Percentiles rank a stretch among this genome's conserved stretches.
phyloP scores from a whole-genome alignment of 345 rosid species.

The Rhodamnia argentea region DNA sequence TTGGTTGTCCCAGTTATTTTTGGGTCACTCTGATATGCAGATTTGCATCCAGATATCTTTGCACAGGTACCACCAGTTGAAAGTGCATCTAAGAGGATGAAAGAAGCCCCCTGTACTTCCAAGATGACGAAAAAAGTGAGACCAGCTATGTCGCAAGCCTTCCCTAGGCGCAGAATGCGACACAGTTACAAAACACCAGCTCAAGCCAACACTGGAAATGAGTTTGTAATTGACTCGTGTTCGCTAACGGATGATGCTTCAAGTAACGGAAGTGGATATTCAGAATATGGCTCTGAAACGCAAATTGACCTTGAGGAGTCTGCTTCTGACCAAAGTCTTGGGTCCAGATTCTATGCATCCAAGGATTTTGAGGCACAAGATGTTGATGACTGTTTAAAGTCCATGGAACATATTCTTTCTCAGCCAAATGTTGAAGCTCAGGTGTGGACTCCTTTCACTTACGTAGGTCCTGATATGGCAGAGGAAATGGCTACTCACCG shows the following conservation, averaged over 20 bases:
- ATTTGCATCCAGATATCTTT: neutral
- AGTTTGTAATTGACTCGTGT: neutral
- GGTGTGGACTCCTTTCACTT: neutral
- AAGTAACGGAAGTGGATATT: neutral
- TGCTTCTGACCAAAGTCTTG: neutral
- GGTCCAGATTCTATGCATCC: neutral
- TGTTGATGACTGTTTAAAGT: neutral
- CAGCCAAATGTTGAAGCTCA: neutral
- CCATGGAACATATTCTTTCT: neutral
- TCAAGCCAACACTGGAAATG: neutral
- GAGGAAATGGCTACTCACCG: neutral
- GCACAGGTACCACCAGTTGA: neutral
- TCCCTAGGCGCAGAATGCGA: neutral
- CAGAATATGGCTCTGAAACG: neutral
- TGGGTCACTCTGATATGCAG: neutral
- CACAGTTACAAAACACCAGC: neutral
- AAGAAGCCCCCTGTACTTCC: neutral
- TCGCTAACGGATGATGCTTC: neutral
- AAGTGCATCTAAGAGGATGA: neutral
- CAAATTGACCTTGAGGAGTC: neutral
- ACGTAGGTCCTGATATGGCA: neutral
- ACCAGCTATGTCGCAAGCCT: neutral
- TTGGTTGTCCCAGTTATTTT: neutral
- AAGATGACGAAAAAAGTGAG: neutral
- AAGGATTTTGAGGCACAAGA: neutral